Conservation (phyloP, 257 asterid species). For the Knoxia roxburghii region DNA sequence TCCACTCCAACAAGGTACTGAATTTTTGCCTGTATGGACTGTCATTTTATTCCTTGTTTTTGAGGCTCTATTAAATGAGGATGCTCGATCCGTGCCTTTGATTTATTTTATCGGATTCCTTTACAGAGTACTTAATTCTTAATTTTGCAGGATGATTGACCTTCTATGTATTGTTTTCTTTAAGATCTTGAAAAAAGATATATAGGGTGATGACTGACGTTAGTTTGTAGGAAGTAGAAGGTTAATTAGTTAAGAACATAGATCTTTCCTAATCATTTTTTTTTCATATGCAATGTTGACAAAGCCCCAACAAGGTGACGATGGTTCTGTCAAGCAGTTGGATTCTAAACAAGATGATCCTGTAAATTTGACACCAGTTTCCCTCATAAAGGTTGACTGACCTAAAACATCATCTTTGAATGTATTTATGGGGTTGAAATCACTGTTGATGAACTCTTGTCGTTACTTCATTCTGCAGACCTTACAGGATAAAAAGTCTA, state of each 20-base stretch:
- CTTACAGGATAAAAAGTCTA: neutral
- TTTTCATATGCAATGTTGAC: conserved; percentile 1
- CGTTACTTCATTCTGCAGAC: neutral
- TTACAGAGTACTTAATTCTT: neutral
- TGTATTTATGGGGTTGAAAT: neutral
- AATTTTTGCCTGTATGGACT: neutral
- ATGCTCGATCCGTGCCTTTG: neutral
- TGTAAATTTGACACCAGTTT: neutral
- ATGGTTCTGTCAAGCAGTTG: neutral
- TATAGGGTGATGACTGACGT: neutral
- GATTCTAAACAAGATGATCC: conserved; percentile 7
- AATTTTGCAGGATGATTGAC: neutral
- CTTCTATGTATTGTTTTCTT: neutral
- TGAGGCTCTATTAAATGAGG: neutral
- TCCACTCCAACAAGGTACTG: conserved; percentile 43
- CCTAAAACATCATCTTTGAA: neutral
- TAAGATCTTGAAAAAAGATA: neutral
- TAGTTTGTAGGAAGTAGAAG: too few relatives aligned
- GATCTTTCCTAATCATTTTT: neutral
- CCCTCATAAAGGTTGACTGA: conserved; percentile 1
- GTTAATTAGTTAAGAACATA: too few relatives aligned
- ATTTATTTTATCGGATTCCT: neutral
- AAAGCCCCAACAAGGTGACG: conserved; percentile 12
- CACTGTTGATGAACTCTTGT: neutral
- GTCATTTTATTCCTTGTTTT: neutral